Base-by-base conservation (phyloP, 1,284 basidiomycete species). In the Leccinum solheimii region DNA sequence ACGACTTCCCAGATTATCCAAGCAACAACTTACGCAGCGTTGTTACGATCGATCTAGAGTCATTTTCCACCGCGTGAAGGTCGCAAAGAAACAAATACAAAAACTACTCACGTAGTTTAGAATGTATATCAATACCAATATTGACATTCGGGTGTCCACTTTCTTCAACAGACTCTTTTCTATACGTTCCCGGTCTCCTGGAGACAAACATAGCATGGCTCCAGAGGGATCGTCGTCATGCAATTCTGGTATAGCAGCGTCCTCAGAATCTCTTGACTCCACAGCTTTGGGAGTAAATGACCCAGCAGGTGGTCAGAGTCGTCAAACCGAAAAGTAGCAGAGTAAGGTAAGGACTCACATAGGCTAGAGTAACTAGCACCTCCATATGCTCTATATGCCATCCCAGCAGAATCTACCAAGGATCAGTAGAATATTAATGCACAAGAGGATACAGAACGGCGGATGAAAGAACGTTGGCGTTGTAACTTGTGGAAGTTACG, bases 11-110 rank as follows among this genome's bases (percentile, higher is more conserved):
- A 26, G 32, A 38, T 48, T 21, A 51, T 48, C 8, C 40, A 6
- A 55, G 8, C 32, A 50, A 55, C 11, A 69, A 58, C 80, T 62
- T 68, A 87, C 86, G 80, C 80, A 36, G 80, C 86, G 74, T 89
- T 90, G 66, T 88, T 90, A 63, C 88, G 78, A 71, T 90, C 88
- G 49, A 90, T 82, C 84, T 90, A 57, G 13, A 50, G 21, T 9
- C 19, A 34, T 64, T 11, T 1, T 38, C 36, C 16, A 4, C 26
- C 13, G 43, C 19, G 16, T 62, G 36, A 54, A 56, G 40, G 27
- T 21, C n/a, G 23, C 5, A 23, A 27, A 27, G 9, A 49, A n/a
- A 40, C 19, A 40, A 16, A 45, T 9, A n/a, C 16, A 38, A 14
- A 30, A 14, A 68, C 73, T 52, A 71, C 78, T 63, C 68, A 82